A percentile compares a stretch with the other conserved stretches of the same genome.
Conservation (phyloP, 2,329 filamentous ascomycete genomes). For the Calonectria multiphialidica region DNA sequence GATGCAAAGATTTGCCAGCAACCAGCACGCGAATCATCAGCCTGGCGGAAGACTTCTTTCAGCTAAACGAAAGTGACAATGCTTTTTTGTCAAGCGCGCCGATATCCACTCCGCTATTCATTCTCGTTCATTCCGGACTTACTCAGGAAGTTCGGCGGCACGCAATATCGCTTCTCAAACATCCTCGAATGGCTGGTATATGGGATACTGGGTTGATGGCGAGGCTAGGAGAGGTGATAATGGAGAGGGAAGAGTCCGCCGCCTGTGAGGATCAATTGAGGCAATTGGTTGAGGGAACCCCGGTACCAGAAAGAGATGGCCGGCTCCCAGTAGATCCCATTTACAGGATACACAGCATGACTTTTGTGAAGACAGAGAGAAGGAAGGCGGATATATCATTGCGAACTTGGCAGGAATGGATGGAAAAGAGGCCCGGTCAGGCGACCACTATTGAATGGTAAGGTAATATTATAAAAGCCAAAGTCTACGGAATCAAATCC, state of each 20-base stretch:
- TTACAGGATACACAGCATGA: background rate
- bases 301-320: background rate
- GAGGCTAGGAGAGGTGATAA: background rate
- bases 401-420: background rate
- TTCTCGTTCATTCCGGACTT: background rate
- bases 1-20: background rate
- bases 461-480: background rate
- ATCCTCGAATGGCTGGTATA: background rate
- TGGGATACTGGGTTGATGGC: too few species aligned
- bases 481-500: too few species aligned
- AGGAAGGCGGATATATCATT: background rate
- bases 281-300: background rate
- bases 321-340: background rate
- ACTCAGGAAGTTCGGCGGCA: background rate
- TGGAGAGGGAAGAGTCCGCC: background rate
- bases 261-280: background rate
- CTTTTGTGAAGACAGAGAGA: background rate
- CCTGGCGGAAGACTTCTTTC: background rate
- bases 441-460: background rate
- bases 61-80: background rate
- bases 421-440: background rate
- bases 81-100: background rate
- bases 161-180: background rate
- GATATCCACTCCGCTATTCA: background rate
- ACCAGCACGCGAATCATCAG: background rate